Percentiles rank a stretch among this genome's conserved stretches.
Conservation (phyloP, 2,329 filamentous ascomycete species). For the Graphilbum sp. region DNA sequence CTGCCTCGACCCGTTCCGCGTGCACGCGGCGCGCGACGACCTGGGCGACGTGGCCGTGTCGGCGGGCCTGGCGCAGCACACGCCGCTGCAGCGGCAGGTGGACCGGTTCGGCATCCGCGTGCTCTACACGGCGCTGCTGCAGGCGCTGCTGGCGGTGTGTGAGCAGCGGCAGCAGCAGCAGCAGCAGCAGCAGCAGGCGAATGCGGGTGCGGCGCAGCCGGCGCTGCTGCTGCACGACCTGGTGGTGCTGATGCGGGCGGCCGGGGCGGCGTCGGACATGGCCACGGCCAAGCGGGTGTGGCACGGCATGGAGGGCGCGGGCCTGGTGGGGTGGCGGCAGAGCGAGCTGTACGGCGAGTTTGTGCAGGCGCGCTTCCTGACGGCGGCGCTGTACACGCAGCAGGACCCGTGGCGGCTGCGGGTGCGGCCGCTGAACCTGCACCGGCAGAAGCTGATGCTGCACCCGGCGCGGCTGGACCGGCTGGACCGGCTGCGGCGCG, state of each 20-base stretch:
- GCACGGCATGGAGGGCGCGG: constrained; percentile 7
- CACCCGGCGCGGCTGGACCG: constrained; percentile 7
- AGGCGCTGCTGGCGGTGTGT: constrained; percentile 18
- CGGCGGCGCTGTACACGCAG: constrained; percentile 28
- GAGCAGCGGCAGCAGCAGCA: too few relatives aligned
- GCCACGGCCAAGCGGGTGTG: constrained; percentile 17
- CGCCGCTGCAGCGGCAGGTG: constrained; percentile 19
- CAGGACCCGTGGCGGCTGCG: constrained; percentile 24
- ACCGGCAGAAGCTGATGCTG: constrained; percentile 6
- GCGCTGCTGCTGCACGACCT: constrained; percentile 26
- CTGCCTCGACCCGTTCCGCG: constrained; percentile 39
- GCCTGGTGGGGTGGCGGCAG: constrained; percentile 10
- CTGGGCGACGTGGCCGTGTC: constrained; percentile 22
- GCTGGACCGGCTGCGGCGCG: constrained; percentile 12
- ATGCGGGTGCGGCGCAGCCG: too few relatives aligned
- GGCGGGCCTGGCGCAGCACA: constrained; percentile 22
- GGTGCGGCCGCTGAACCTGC: constrained; percentile 16
- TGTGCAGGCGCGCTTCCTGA: constrained; percentile 29
- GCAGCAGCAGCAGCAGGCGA: too few relatives aligned
- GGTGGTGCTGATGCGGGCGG: constrained; percentile 26
- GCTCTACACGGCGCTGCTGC: constrained; percentile 21
- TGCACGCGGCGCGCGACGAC: constrained; percentile 33
- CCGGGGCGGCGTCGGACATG: constrained; percentile 26
- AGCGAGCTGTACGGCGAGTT: constrained; percentile 26
- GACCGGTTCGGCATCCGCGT: constrained; percentile 29